These are phyloP conservation scores for Beauveria medogensis DNA, from an alignment of 2,329 filamentous ascomycete species.

Conservation along the genomic window DNA sequence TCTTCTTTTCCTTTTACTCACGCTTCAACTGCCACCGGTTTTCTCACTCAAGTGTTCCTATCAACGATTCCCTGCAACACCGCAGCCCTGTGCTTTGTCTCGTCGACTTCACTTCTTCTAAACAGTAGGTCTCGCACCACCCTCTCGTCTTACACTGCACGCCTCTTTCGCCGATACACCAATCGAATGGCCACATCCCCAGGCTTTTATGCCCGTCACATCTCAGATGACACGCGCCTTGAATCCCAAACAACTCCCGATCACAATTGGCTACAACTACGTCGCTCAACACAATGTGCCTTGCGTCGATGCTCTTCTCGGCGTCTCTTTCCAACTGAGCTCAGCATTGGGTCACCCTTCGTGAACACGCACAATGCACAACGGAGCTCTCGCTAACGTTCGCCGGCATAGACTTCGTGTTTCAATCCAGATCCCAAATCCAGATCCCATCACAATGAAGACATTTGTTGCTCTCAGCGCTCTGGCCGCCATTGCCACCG, in stretches of 20 bases:
- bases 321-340: too few relatives aligned
- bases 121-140: background rate
- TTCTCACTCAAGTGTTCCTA: constrained; percentile 2
- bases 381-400: constrained; percentile 15
- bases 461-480: constrained; percentile 34
- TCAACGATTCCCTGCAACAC: background rate
- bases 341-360: background rate
- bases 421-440: constrained; percentile 12
- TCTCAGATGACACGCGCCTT: background rate
- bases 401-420: constrained; percentile 12
- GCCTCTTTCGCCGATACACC: background rate
- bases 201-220: background rate
- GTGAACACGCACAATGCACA: background rate
- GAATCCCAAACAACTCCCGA: background rate
- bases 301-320: background rate
- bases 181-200: background rate
- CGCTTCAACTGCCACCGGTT: constrained; percentile 7
- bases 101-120: background rate
- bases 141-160: background rate
- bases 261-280: background rate
- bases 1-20: constrained; percentile 1
- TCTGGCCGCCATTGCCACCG: constrained; percentile 31
- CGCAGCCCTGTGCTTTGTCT: constrained; percentile 10
- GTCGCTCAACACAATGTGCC: background rate
- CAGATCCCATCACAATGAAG: constrained; percentile 41